Percentiles rank a stretch among this genome's conserved stretches.
Conservation (phyloP, 176 grass and related monocot species). For the Secale cereale region DNA sequence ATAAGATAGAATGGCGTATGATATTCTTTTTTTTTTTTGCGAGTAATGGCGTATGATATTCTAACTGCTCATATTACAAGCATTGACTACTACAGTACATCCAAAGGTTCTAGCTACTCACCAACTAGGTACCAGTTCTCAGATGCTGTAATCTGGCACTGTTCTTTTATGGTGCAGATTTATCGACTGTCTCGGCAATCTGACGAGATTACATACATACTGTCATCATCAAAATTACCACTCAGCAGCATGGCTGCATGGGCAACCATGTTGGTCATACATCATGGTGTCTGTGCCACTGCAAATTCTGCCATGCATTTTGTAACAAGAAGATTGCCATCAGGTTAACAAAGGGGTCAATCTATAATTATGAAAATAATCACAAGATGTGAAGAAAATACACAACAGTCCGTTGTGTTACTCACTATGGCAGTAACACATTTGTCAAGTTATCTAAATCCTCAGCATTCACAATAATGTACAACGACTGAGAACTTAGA, state of each 20-base stretch:
- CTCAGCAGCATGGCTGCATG: background rate
- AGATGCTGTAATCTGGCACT: background rate
- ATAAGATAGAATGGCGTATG: background rate
- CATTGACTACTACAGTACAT: background rate
- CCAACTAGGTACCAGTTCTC: background rate
- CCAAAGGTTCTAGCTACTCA: background rate
- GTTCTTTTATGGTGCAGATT: background rate
- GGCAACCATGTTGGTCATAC: background rate
- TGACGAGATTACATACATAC: background rate
- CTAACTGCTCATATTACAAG: background rate
- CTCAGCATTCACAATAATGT: slow-evolving; percentile 18
- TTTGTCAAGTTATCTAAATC: background rate
- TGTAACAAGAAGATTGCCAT: background rate
- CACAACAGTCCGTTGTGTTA: too few species aligned
- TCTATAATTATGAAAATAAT: too few species aligned
- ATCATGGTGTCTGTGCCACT: background rate
- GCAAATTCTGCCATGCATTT: background rate
- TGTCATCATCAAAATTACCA: background rate
- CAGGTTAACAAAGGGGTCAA: too few species aligned
- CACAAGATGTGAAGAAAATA: too few species aligned
- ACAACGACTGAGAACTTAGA: slow-evolving; percentile 4
- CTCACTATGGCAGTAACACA: too few species aligned
- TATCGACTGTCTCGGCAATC: background rate
- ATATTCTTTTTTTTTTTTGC: too few species aligned
- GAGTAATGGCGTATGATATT: background rate